Evolutionary conservation across 140 eudicot genomes (phyloP).

Genomic region (Erigeron philadelphicus): DNA sequence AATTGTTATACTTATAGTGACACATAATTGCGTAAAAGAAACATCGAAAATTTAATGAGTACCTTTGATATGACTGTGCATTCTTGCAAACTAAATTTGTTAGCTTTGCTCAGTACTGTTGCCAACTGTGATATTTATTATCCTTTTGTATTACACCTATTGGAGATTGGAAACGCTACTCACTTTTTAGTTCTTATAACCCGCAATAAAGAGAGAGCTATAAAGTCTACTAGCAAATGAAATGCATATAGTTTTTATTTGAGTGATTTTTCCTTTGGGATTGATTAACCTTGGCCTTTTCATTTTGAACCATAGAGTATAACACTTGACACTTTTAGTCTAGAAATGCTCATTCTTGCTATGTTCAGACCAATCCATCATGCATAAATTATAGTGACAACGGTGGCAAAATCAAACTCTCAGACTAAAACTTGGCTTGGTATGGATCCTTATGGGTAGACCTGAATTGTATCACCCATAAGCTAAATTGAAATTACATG

Average conservation of each 20-base stretch:
- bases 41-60: not conserved
- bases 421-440: too few species aligned
- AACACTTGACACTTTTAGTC: not conserved
- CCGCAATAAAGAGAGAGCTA: not conserved
- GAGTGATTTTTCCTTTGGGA: too few species aligned
- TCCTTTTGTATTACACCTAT: not conserved
- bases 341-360: slow-evolving; percentile 5
- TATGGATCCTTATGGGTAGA: too few species aligned
- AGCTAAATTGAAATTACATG: not conserved
- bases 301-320: too few species aligned
- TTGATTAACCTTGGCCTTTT: too few species aligned
- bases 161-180: not conserved
- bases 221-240: slow-evolving; percentile 10
- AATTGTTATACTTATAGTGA: not conserved
- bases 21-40: not conserved
- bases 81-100: not conserved
- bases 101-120: not conserved
- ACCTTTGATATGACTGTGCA: not conserved
- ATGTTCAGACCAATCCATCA: not conserved
- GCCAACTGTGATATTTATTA: not conserved
- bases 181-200: slow-evolving; percentile 3
- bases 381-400: not conserved
- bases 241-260: not conserved
- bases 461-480: too few species aligned
- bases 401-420: too few species aligned